These are phyloP conservation scores for Fusarium udum DNA, from an alignment of 2,329 filamentous ascomycete species.

Conservation along the genomic window DNA sequence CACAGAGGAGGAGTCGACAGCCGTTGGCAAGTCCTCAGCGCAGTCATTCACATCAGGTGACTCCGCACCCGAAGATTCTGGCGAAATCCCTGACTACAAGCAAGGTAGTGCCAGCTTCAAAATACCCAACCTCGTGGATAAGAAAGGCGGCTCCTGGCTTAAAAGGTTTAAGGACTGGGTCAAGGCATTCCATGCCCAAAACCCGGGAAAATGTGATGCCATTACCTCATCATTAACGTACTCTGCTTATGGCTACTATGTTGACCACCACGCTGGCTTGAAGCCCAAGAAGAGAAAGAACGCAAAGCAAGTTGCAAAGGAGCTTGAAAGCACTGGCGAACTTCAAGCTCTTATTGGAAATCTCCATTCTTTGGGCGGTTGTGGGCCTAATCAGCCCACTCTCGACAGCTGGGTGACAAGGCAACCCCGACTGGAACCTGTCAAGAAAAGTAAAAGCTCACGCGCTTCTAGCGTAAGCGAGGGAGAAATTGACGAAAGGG, in stretches of 20 bases:
- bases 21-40: not conserved
- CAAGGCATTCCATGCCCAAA: conserved; percentile 44
- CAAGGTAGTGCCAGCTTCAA: conserved; percentile 36
- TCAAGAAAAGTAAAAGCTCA: conserved; percentile 25
- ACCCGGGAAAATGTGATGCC: conserved; percentile 31
- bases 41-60: conserved; percentile 14
- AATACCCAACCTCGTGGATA: conserved; percentile 43
- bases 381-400: conserved; percentile 1
- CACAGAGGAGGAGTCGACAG: conserved; percentile 12
- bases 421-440: conserved; percentile 4
- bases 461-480: conserved; percentile 37
- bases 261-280: conserved; percentile 45
- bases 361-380: conserved; percentile 13
- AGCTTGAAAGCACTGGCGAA: conserved; percentile 39
- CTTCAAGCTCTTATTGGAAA: conserved; percentile 36
- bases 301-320: conserved; percentile 45
- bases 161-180: conserved; percentile 50
- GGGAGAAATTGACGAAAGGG: conserved; percentile 11
- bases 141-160: conserved; percentile 47
- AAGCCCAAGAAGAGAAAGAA: conserved; percentile 47
- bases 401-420: conserved; percentile 13
- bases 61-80: conserved; percentile 21
- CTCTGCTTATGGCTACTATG: conserved; percentile 45
- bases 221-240: conserved; percentile 40
- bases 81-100: conserved; percentile 34